Conservation (phyloP, 2,329 filamentous ascomycete genomes). For the Leptodontidium sp. region DNA sequence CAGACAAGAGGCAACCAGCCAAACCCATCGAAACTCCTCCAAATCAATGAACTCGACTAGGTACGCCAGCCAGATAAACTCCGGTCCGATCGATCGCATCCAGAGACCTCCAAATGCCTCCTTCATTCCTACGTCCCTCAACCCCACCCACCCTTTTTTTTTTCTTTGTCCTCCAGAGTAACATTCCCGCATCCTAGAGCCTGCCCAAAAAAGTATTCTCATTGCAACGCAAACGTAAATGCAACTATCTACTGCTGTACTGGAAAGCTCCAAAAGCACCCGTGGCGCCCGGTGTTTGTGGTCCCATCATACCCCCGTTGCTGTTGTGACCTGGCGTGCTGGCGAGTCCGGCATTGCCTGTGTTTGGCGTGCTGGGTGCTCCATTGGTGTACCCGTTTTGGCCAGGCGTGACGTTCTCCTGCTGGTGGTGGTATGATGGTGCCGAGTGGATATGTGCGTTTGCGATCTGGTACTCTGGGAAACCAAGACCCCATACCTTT, state of each 20-base stretch:
- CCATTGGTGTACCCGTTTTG: conserved; percentile 59
- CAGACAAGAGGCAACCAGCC: conserved; percentile 9
- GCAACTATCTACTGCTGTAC: conserved; percentile 44
- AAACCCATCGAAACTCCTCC: conserved; percentile 25
- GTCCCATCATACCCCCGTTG: conserved; percentile 65
- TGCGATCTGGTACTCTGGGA: conserved; percentile 61
- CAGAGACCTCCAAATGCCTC: conserved; percentile 20
- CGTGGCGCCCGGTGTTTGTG: conserved; percentile 80
- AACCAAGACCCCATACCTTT: conserved; percentile 92
- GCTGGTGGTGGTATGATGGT: conserved; percentile 50
- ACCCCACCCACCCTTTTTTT: conserved; percentile 12
- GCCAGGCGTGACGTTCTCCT: conserved; percentile 59
- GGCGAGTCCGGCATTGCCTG: conserved; percentile 62
- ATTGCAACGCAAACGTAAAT: not conserved
- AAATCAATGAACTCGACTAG: conserved; percentile 21
- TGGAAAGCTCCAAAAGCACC: conserved; percentile 74
- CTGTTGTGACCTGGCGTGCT: conserved; percentile 63
- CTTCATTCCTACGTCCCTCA: not conserved
- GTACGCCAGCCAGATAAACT: conserved; percentile 34
- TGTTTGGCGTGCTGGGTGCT: conserved; percentile 73
- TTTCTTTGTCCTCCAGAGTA: not conserved
- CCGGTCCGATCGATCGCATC: conserved; percentile 23
- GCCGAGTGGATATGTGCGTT: conserved; percentile 51
- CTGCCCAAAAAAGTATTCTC: not conserved
- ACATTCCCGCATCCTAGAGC: conserved; percentile 11